Evolutionary conservation across 192 early-diverging fungal species (phyloP), one percentile per base, ranked within the genome.

Genomic region (Blastocladiella britannica): DNA sequence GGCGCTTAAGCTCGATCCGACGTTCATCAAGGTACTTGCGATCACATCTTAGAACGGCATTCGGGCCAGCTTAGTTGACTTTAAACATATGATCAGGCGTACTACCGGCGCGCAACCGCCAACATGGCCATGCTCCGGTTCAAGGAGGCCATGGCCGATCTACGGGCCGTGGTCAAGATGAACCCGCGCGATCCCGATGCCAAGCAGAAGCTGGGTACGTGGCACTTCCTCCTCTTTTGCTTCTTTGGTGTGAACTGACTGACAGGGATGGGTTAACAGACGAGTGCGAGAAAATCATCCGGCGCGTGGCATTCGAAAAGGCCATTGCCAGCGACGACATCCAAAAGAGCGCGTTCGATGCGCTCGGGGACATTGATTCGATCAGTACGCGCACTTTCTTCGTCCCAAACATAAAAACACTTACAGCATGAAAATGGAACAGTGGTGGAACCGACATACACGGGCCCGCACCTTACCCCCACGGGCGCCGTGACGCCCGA

Each of bases 231-330:
- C 30, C 26, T 1, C 30, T 29, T 31, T 58, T 25, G 54, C 27
- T 43, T 22, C 29, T 24, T 61, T 29, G 22, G 12, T 28, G 18
- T 7, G 25, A 57, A 62, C 26, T 43, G 51, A 55, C 55, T 12
- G 91, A 96, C 63, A 76, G 74, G 29, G 81, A 82, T 62, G 95
- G 85, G 9, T 74, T 75, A 53, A 56, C 69, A 29, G 91, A 93
- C 6, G 89, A 89, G 63, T 93, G 90, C 63, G 85, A 93, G 62
- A 95, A 93, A 67, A 88, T 91, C 62, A 80, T 86, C 27, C 79
- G 82, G 25, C 72, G 86, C 26, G 74, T 83, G 43, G 80, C 85
- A 60, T 95, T 99, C 72, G 93, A 93, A 70, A 81, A 85, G 67
- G 95, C 95, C 5, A 95, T 99, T 61, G 74, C 26, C 56, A 55